Conservation (phyloP, 805 yeast genomes). For the Saccharomycopsis malanga region DNA sequence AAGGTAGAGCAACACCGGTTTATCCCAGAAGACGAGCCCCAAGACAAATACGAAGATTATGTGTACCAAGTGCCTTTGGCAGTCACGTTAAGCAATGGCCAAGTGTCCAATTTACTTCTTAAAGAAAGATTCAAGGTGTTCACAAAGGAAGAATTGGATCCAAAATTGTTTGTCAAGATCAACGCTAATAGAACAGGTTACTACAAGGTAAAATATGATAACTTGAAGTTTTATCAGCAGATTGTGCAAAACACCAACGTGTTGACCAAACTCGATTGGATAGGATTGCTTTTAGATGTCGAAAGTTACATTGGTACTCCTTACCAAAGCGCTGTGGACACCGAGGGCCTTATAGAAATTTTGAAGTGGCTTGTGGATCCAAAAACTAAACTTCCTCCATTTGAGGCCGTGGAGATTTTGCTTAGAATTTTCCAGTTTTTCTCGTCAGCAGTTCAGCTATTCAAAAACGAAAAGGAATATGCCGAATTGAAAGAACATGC, state of each 20-base stretch:
- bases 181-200: constrained; percentile 43
- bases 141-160: constrained; percentile 22
- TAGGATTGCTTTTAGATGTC: constrained; percentile 32
- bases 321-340: constrained; percentile 25
- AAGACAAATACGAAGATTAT: constrained; percentile 40
- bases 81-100: constrained; percentile 33
- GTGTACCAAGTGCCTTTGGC: constrained; percentile 59
- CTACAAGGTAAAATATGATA: constrained; percentile 42
- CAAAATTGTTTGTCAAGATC: constrained; percentile 29
- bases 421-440: constrained; percentile 22
- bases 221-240: constrained; percentile 25
- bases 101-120: constrained; percentile 32
- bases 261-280: constrained; percentile 27
- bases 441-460: constrained; percentile 4
- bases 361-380: constrained; percentile 19
- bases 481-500: neutral
- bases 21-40: constrained; percentile 23
- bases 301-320: constrained; percentile 28
- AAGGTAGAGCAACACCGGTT: constrained; percentile 36
- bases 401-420: constrained; percentile 27
- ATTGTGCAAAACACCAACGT: constrained; percentile 24
- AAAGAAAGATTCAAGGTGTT: constrained; percentile 36
- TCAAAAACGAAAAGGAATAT: neutral
- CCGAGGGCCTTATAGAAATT: constrained; percentile 28
- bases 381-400: neutral